These are phyloP conservation scores for Cenchrus purpureus DNA, from an alignment of 176 grass and related monocot species.

Conservation along the genomic window DNA sequence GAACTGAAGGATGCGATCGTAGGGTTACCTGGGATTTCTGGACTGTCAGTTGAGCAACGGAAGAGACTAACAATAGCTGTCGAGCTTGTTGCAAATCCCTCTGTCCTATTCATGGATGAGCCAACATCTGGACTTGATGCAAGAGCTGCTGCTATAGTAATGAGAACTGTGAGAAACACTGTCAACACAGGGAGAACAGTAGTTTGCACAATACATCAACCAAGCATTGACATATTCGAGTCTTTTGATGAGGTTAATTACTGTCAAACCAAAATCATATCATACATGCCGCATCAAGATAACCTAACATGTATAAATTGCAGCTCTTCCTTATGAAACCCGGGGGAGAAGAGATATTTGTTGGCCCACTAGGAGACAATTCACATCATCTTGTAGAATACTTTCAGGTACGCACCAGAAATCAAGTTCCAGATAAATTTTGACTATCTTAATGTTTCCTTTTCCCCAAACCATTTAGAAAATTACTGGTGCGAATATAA, in stretches of 20 bases:
- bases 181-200: conserved; percentile 67
- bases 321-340: conserved; percentile 66
- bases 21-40: conserved; percentile 58
- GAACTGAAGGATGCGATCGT: conserved; percentile 48
- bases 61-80: conserved; percentile 65
- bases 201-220: conserved; percentile 75
- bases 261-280: not conserved
- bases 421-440: not conserved
- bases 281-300: not conserved
- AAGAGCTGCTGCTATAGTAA: conserved; percentile 66
- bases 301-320: conserved; percentile 6
- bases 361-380: conserved; percentile 56
- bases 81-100: conserved; percentile 68
- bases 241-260: conserved; percentile 66
- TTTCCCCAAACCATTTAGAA: not conserved
- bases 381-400: conserved; percentile 55
- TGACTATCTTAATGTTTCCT: conserved; percentile 12
- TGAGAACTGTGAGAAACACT: conserved; percentile 68
- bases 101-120: conserved; percentile 72
- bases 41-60: conserved; percentile 61
- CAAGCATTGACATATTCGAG: conserved; percentile 72
- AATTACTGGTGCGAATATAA: conserved; percentile 46
- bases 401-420: conserved; percentile 47
- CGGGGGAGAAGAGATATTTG: conserved; percentile 70
- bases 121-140: conserved; percentile 71